Conservation (phyloP, 495 filamentous ascomycete species). For the Trichoderma asperelloides region DNA sequence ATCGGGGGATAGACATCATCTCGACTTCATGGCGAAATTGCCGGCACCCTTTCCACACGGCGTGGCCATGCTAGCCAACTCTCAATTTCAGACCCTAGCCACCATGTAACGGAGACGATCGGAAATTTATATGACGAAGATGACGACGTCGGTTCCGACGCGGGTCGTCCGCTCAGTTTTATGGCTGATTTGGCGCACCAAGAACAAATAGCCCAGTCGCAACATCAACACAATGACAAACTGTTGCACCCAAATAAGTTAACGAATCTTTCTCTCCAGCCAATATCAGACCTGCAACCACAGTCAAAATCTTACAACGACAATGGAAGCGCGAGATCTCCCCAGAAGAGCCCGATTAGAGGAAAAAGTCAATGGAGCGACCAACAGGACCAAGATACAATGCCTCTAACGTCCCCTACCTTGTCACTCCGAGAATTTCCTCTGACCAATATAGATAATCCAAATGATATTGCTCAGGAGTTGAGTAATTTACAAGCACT, state of each 20-base stretch:
- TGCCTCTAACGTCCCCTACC: slow-evolving; percentile 46
- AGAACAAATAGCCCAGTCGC: slow-evolving; percentile 19
- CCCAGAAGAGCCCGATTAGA: neutral
- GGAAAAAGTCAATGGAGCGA: slow-evolving; percentile 27
- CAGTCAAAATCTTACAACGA: neutral
- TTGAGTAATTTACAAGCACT: slow-evolving; percentile 91
- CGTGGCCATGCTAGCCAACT: slow-evolving; percentile 47
- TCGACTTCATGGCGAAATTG: slow-evolving; percentile 42
- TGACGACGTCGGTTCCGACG: slow-evolving; percentile 41
- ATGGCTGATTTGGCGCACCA: slow-evolving; percentile 32
- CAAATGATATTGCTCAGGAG: slow-evolving; percentile 89
- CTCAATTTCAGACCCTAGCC: slow-evolving; percentile 56
- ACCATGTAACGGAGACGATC: slow-evolving; percentile 97
- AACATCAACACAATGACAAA: neutral
- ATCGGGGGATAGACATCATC: slow-evolving; percentile 39
- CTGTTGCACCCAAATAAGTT: neutral
- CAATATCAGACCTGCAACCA: neutral
- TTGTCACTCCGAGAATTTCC: slow-evolving; percentile 63
- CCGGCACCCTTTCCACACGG: slow-evolving; percentile 45
- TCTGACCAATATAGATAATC: slow-evolving; percentile 83
- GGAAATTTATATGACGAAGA: slow-evolving; percentile 91
- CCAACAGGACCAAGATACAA: slow-evolving; percentile 39
- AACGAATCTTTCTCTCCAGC: neutral
- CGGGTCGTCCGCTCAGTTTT: slow-evolving; percentile 40
- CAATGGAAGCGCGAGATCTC: neutral